A percentile compares a stretch with the other conserved stretches of the same genome.
Evolutionary conservation across 108 stramenopile genomes (phyloP).

Genomic region (Asterionellopsis glacialis): DNA sequence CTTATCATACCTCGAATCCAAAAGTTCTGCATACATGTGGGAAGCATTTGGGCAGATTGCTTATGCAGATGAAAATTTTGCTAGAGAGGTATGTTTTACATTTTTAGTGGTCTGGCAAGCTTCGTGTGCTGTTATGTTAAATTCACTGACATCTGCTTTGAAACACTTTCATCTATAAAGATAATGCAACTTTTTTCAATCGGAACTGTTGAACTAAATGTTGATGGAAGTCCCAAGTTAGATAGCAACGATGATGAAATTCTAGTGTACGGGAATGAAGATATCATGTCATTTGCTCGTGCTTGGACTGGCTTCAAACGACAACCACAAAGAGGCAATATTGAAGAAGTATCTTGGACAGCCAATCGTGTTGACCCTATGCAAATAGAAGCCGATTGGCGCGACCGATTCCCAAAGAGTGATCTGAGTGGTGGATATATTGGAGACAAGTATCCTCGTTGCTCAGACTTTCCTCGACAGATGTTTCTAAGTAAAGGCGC

Average conservation of each 20-base stretch:
- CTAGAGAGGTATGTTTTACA: constrained; percentile 27
- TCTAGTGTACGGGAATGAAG: constrained; percentile 33
- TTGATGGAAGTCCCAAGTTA: constrained; percentile 30
- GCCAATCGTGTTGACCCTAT: constrained; percentile 28
- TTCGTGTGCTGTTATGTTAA: too few relatives aligned
- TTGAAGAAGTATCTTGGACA: constrained; percentile 15
- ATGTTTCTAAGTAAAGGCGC: constrained; percentile 56
- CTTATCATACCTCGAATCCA: constrained; percentile 45
- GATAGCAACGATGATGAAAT: constrained; percentile 2
- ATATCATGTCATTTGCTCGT: constrained; percentile 41
- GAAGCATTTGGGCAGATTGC: not conserved
- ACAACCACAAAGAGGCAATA: constrained; percentile 26
- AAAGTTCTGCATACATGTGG: constrained; percentile 21
- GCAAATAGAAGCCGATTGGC: constrained; percentile 22
- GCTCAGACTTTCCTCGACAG: constrained; percentile 40
- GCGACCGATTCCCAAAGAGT: constrained; percentile 70
- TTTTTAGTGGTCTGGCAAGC: too few relatives aligned
- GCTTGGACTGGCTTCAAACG: constrained; percentile 59
- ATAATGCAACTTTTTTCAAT: constrained; percentile 48
- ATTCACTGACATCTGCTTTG: too few relatives aligned
- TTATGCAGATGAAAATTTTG: constrained; percentile 31
- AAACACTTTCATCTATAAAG: constrained; percentile 11
- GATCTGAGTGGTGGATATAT: constrained; percentile 22
- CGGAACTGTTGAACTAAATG: constrained; percentile 35
- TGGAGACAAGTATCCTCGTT: constrained; percentile 27